Conservation (phyloP, 2,329 filamentous ascomycete genomes). For the Microsporum audouinii region DNA sequence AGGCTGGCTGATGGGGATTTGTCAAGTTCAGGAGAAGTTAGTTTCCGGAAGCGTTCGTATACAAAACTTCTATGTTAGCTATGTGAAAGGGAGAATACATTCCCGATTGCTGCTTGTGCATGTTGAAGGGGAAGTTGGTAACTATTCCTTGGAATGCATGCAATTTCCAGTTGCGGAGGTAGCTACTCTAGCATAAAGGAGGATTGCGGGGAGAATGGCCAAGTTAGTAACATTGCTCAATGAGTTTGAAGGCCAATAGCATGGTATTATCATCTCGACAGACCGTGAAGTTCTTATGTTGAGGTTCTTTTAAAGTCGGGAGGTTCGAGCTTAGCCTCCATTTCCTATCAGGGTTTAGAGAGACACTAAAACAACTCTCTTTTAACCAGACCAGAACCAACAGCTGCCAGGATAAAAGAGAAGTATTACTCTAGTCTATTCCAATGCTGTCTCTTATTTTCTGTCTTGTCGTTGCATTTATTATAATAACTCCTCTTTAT, state of each 20-base stretch:
- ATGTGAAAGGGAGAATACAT: no score
- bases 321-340: not conserved
- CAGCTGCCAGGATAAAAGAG: not conserved
- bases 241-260: not conserved
- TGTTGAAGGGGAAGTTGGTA: no score
- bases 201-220: not conserved
- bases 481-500: slow-evolving; percentile 43
- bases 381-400: not conserved
- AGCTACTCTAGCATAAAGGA: not conserved
- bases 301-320: not conserved
- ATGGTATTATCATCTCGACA: not conserved
- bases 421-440: not conserved
- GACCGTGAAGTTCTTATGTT: not conserved
- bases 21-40: no score
- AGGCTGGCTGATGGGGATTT: no score
- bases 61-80: no score
- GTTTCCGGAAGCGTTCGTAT: no score
- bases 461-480: not conserved
- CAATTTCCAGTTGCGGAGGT: no score
- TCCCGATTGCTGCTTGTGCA: no score
- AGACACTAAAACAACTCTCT: not conserved
- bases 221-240: no score
- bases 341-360: not conserved
- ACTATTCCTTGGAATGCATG: no score
- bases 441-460: not conserved